Evolutionary conservation across 352 stramenopile genomes (phyloP), one percentile per base, ranked within the genome.

Genomic region (Phytopythium vexans): DNA sequence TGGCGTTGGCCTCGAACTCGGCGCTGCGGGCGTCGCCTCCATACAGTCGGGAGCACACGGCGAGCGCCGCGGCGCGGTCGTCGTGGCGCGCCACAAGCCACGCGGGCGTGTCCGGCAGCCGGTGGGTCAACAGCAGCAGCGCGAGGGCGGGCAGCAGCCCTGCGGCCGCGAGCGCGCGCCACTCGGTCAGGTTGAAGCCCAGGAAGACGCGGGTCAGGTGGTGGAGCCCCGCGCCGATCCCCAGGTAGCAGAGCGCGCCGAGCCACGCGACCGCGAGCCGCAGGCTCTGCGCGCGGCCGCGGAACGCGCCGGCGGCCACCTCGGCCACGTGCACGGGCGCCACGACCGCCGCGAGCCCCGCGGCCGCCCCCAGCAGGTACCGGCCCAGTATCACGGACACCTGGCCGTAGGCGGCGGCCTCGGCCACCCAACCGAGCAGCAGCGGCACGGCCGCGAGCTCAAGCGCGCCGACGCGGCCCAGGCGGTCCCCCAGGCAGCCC

Each of bases 151-250:
- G 81, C 6, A 71, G 35, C 6, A 90, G 52, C 4, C 78, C 75
- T 16, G 67, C 58, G 15, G 88, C 62, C 15, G 81, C 74, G 36
- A 92, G 54, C 32, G 82, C 60, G 49, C 88, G 90, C 81, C 83
- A 94, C 54, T 91, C 83, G 62, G 66, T 82, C n/a, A 94, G 64
- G 54, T 88, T 89, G 60, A 94, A 92, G 38, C 75, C 74, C 8
- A 88, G 51, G 60, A 86, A 92, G 43, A 68, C 58, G 14, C 62
- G 82, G 65, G 78, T 90, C 33, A 88, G 52, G 49, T 74, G 72
- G 48, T 88, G 68, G 49, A 88, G 86, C 12, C 86, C 46, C 31
- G 67, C 75, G 27, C 78, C 75, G 11, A 93, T 54, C 6, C 58
- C 62, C 37, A 90, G 37, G 53, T 90, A 93, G 38, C 48, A 60